These are phyloP conservation scores for Deuterostichococcus epilithicus DNA, from an alignment of 139 green algal species.

Conservation along the genomic window DNA sequence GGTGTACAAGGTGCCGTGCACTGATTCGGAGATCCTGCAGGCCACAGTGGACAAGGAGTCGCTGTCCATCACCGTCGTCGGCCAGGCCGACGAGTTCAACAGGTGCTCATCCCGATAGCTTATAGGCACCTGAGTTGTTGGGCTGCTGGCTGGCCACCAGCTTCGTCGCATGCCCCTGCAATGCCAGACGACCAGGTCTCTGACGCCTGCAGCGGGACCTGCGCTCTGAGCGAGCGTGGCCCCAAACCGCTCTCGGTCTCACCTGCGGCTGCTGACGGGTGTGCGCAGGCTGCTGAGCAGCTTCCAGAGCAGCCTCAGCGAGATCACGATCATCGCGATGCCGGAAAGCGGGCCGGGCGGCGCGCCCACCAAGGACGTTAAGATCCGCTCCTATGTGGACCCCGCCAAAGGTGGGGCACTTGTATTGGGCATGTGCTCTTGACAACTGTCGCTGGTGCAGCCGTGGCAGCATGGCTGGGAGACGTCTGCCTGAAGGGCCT, in stretches of 20 bases:
- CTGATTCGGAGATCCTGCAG: constrained; percentile 57
- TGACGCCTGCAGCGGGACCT: no score
- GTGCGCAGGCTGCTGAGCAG: constrained; percentile 58
- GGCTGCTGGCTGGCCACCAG: no score
- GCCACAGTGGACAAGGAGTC: constrained; percentile 58
- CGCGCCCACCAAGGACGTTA: constrained; percentile 20
- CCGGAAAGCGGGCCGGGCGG: constrained; percentile 6
- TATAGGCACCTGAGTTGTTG: no score
- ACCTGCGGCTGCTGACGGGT: no score
- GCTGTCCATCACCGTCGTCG: constrained; percentile 51
- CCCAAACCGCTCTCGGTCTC: no score
- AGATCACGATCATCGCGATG: constrained; percentile 66
- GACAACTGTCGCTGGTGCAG: no score
- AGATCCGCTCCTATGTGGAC: constrained; percentile 65
- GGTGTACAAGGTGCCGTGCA: constrained; percentile 47
- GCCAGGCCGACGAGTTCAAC: constrained; percentile 51
- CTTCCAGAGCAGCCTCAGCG: constrained; percentile 66
- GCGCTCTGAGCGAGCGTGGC: no score
- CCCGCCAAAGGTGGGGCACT: constrained; percentile 45
- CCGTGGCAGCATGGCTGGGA: no score
- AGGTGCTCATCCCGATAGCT: constrained; percentile 37
- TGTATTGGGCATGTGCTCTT: no score
- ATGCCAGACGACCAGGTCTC: background rate
- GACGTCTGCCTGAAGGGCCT: no score
- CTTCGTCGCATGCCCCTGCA: background rate